Base-by-base conservation (phyloP, 345 rosid genomes). In the Acer yangbiense region DNA sequence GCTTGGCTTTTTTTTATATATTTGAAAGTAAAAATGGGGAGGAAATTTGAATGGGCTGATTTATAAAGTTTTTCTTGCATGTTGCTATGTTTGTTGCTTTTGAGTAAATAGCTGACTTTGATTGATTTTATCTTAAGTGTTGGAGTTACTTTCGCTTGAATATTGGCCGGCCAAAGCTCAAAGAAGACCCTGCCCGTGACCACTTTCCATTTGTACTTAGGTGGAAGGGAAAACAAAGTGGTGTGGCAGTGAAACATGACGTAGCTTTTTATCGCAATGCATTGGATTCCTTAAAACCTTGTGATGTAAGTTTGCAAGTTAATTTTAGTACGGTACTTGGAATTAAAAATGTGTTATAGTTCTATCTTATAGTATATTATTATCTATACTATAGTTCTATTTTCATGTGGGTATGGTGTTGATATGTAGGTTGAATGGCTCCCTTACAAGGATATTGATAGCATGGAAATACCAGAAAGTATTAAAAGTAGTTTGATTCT, bases 111-210 rank as follows among this genome's bases (percentile, higher is more conserved):
- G 57, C 48, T 77, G 64, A 57, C 43, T 27, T 60, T 79, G 57
- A 48, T 69, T 76, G 16, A 69, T 77, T 67, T n/a, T 73, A 32
- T 27, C 35, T 81, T 84, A 68, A 89, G 92, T 89, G 95, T 83
- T 92, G 95, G 97, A 92, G 94, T 81, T 90, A 92, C 75, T 89
- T 86, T 78, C 97, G 89, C 76, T 83, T 92, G 77, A 88, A 88
- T 81, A 79, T 89, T 4, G 87, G 93, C 65, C 83, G 89, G 52
- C 95, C 92, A 10, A 88, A 87, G 81, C 88, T 82, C 67, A 89
- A 87, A 5, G 82, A 85, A 57, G 89, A 82, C 25, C 81, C 86
- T 35, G 65, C 63, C 65, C 78, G 71, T 65, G 85, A 77, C 71
- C 77, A 78, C 57, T 92, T 92, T 69, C 97, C 93, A 3, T 87